phyloP scores from a whole-genome alignment of 306 rosid species.

The Boehmeria nivea region DNA sequence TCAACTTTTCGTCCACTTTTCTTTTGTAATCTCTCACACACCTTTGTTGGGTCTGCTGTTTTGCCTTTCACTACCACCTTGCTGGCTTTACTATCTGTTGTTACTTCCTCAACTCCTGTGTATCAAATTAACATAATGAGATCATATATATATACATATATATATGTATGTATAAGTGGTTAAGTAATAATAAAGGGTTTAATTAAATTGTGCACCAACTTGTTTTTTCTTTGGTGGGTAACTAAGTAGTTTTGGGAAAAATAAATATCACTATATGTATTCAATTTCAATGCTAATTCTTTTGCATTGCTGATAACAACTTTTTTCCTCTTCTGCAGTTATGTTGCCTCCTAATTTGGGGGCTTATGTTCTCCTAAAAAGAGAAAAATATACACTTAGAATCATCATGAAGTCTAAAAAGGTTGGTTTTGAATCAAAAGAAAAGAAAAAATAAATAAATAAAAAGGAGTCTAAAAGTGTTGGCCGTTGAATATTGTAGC shows the following conservation, averaged over 20 bases:
- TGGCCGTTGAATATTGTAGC: neutral
- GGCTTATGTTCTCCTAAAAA: neutral
- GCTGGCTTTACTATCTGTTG: constrained; percentile 60
- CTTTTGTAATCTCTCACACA: constrained; percentile 75
- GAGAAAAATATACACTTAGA: neutral
- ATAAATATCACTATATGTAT: no score
- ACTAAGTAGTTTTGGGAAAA: no score
- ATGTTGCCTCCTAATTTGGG: neutral
- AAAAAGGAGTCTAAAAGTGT: neutral
- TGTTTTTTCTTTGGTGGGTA: no score
- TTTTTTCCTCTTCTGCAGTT: neutral
- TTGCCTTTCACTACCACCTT: constrained; percentile 85
- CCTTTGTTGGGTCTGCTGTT: constrained; percentile 84
- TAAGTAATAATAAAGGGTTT: no score
- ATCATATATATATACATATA: no score
- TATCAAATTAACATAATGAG: neutral
- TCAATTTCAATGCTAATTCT: no score
- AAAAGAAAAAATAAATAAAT: no score
- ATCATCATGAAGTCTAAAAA: neutral
- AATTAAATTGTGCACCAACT: neutral
- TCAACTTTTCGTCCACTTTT: constrained; percentile 88
- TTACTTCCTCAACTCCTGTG: constrained; percentile 85
- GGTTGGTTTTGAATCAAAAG: neutral
- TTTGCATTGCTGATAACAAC: neutral
- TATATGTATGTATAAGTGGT: no score